phyloP scores from a whole-genome alignment of 192 early-diverging fungal species.

The Mortierella antarctica region DNA sequence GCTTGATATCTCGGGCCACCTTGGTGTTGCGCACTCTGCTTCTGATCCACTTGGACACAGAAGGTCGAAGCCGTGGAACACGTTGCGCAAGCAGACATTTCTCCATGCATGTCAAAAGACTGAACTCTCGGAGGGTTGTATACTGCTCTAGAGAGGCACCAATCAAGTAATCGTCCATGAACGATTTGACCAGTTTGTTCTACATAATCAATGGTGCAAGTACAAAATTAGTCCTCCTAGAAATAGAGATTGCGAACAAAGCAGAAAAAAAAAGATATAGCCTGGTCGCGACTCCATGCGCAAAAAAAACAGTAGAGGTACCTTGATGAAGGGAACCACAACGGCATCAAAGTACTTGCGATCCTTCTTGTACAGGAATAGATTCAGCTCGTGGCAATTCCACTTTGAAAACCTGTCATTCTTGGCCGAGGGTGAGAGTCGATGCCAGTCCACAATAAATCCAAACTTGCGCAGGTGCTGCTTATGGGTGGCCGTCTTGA shows the following conservation, averaged over 20 bases:
- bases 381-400: slow-evolving; percentile 59
- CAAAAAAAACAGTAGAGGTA: slow-evolving; percentile 11
- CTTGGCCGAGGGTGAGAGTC: slow-evolving; percentile 30
- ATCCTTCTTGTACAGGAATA: slow-evolving; percentile 63
- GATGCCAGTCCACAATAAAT: slow-evolving; percentile 53
- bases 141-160: slow-evolving; percentile 48
- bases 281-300: too few species aligned
- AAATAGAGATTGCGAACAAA: neutral
- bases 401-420: slow-evolving; percentile 47
- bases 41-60: slow-evolving; percentile 46
- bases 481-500: neutral
- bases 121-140: slow-evolving; percentile 34
- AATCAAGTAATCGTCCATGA: slow-evolving; percentile 59
- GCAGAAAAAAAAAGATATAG: slow-evolving; percentile 1
- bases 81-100: slow-evolving; percentile 56
- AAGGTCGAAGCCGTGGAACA: slow-evolving; percentile 18
- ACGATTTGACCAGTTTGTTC: slow-evolving; percentile 60
- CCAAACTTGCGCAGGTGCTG: slow-evolving; percentile 33
- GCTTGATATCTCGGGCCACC: slow-evolving; percentile 23
- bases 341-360: slow-evolving; percentile 48
- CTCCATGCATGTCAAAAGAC: slow-evolving; percentile 48
- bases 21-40: slow-evolving; percentile 18
- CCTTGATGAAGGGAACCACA: slow-evolving; percentile 56
- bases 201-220: slow-evolving; percentile 1
- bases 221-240: neutral